Evolutionary conservation across 306 rosid genomes (phyloP), one percentile per base, ranked within the genome.

Genomic region (Lupinus albus): DNA sequence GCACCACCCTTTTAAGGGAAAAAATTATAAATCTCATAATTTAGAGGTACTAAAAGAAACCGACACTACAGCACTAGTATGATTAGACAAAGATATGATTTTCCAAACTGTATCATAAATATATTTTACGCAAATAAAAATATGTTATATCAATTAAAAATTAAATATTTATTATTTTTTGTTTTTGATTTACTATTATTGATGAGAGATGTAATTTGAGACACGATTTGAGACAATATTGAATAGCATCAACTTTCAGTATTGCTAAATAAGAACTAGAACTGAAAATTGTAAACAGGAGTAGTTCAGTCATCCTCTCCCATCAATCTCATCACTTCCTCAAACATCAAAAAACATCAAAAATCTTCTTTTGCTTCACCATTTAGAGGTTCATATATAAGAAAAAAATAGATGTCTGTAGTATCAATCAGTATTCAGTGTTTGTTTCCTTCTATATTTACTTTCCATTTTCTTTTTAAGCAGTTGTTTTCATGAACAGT

Each of bases 321-420:
- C 91, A 87, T 83, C 90, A 79, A 73, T 87, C 96, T 87, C 80
- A 71, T 87, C 92, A 74, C 30, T 25, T 25, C 30, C 30, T 25
- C 30, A 25, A 25, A 25, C 16, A 52, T 15, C 59, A 45, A 41
- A n/a, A n/a, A n/a, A n/a, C n/a, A n/a, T n/a, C n/a, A n/a, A n/a
- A n/a, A 70, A 25, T 70, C 72, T 67, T 62, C 73, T 59, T 63
- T 48, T 74, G 79, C 83, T 74, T 81, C 85, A 25, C 30, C 30
- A 78, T 76, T 77, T 84, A 33, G 80, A 79, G 75, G 53, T 61
- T 39, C 64, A 16, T 39, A 13, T 66, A 11, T 48, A 61, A 69
- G 11, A 44, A 28, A 16, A 20, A 1, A 5, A 20, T 25, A 25
- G 30, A 25, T 2, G 30, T 25, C 30, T 25, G 30, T 25, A 33